Percentiles rank a stretch among this genome's conserved stretches.
Evolutionary conservation across 2,329 filamentous ascomycete genomes (phyloP).

Genomic region (Pseudogymnoascus sp.): DNA sequence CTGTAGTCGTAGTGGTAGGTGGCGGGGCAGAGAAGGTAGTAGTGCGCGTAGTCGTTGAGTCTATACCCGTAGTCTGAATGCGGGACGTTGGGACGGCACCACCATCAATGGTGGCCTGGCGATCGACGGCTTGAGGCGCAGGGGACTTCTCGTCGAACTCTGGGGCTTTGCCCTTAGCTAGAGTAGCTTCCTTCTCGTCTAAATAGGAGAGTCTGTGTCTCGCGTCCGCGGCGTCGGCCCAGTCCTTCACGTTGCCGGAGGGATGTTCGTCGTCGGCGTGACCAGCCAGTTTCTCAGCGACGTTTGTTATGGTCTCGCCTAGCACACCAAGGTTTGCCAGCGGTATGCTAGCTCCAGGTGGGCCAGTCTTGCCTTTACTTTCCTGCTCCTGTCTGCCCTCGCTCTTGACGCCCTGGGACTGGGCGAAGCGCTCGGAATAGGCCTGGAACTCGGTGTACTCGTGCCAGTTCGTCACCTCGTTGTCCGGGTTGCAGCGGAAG

Average conservation of each 20-base stretch:
- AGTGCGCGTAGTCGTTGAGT: constrained; percentile 39
- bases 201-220: constrained; percentile 12
- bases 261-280: constrained; percentile 14
- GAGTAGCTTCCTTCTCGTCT: not conserved
- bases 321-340: constrained; percentile 11
- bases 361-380: constrained; percentile 23
- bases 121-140: not conserved
- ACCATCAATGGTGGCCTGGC: not conserved
- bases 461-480: constrained; percentile 84
- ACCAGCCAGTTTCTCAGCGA: constrained; percentile 21
- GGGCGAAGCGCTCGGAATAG: constrained; percentile 67
- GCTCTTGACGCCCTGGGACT: constrained; percentile 29
- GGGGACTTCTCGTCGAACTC: not conserved
- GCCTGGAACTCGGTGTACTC: constrained; percentile 56
- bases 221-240: constrained; percentile 19
- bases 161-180: not conserved
- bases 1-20: not conserved
- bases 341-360: constrained; percentile 20
- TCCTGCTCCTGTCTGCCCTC: constrained; percentile 26
- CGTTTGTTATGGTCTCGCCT: constrained; percentile 15
- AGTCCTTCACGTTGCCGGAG: constrained; percentile 22
- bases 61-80: constrained; percentile 12
- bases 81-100: not conserved
- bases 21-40: constrained; percentile 43
- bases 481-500: constrained; percentile 96